Percentiles rank a stretch among this genome's conserved stretches.
Evolutionary conservation across 169 alveolate genomes (phyloP).

Genomic region (Cystoisospora suis): DNA sequence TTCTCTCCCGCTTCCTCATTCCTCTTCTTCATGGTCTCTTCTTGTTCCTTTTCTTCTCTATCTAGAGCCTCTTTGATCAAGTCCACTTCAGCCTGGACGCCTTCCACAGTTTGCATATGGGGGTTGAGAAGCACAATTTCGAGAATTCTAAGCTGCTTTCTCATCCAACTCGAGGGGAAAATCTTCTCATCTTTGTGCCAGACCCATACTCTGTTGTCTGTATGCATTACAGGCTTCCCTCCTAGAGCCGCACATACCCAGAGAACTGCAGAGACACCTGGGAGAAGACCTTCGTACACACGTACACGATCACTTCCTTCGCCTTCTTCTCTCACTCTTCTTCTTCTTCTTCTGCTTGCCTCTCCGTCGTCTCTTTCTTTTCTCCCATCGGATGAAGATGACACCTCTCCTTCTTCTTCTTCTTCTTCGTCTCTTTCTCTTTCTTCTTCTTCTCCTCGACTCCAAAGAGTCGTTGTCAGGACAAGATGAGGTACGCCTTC

Average conservation of each 20-base stretch:
- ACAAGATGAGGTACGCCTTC: background rate
- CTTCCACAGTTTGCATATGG: slow-evolving; percentile 20
- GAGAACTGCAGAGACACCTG: slow-evolving; percentile 23
- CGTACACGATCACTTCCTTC: background rate
- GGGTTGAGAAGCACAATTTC: slow-evolving; percentile 24
- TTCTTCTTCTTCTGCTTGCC: slow-evolving; percentile 12
- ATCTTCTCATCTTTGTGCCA: slow-evolving; percentile 4
- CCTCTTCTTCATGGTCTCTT: background rate
- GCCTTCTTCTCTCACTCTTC: background rate
- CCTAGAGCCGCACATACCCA: slow-evolving; percentile 62
- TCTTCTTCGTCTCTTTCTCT: slow-evolving; percentile 13
- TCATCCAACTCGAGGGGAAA: slow-evolving; percentile 45
- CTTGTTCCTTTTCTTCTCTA: slow-evolving; percentile 41
- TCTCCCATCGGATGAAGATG: too few relatives aligned
- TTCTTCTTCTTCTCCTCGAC: background rate
- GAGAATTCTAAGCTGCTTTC: slow-evolving; percentile 43
- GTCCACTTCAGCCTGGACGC: slow-evolving; percentile 36
- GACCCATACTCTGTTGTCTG: slow-evolving; percentile 33
- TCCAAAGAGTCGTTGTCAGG: background rate
- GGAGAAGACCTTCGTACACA: slow-evolving; percentile 10
- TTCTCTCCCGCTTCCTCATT: background rate
- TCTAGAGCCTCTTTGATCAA: slow-evolving; percentile 18
- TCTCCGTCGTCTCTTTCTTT: background rate
- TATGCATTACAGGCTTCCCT: slow-evolving; percentile 33
- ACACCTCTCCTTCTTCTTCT: background rate